phyloP scores from a whole-genome alignment of 2,329 filamentous ascomycete species.

The Sclerotinia spermophila region DNA sequence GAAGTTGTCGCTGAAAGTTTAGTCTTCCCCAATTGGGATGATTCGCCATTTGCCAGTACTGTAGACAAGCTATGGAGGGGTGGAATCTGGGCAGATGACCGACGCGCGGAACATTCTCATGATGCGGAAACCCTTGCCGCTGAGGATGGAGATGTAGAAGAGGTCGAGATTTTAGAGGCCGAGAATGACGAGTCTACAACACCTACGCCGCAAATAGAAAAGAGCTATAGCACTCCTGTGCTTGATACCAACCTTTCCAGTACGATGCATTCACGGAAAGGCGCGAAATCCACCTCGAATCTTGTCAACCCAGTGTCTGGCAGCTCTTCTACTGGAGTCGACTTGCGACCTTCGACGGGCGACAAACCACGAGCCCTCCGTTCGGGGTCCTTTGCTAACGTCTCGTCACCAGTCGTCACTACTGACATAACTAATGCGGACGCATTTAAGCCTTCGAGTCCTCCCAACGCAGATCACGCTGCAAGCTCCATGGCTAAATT shows the following conservation, averaged over 20 bases:
- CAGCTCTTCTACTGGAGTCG: constrained; percentile 48
- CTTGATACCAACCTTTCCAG: constrained; percentile 42
- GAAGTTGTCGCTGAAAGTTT: constrained; percentile 90
- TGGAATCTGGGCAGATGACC: constrained; percentile 69
- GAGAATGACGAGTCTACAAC: constrained; percentile 40
- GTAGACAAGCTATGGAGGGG: constrained; percentile 74
- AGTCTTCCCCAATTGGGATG: constrained; percentile 93
- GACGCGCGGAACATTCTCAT: constrained; percentile 42
- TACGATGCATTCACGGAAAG: constrained; percentile 51
- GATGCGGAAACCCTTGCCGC: constrained; percentile 42
- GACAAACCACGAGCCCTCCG: constrained; percentile 54
- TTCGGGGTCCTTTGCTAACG: constrained; percentile 59
- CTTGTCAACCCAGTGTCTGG: constrained; percentile 34
- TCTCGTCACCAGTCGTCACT: constrained; percentile 62
- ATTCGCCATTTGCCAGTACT: constrained; percentile 85
- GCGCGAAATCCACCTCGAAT: constrained; percentile 33
- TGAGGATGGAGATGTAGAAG: constrained; percentile 47
- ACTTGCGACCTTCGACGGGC: constrained; percentile 42
- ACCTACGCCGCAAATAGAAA: constrained; percentile 47
- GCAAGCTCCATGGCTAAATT: constrained; percentile 64
- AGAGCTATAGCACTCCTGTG: constrained; percentile 50
- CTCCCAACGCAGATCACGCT: constrained; percentile 56
- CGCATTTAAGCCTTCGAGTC: constrained; percentile 52
- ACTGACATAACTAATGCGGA: constrained; percentile 66
- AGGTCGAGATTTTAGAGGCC: constrained; percentile 34